Evolutionary conservation across 495 filamentous ascomycete species (phyloP), one percentile per base, ranked within the genome.

Genomic region (Daldinia concentrica): DNA sequence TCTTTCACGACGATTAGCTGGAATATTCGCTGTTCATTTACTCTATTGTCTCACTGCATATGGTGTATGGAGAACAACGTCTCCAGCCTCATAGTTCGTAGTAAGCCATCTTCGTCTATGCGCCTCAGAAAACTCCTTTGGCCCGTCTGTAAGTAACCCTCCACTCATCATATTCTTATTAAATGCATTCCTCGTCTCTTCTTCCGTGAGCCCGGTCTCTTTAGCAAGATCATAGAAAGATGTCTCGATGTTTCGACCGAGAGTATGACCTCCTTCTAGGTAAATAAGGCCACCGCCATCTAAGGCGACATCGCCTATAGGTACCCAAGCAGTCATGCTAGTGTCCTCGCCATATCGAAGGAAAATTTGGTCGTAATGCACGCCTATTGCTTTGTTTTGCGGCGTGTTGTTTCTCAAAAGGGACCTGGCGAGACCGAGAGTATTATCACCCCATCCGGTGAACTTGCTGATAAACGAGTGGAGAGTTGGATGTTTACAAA

Each of bases 361-460:
- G 76, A 90, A 91, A 29, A 89, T 87, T 74, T 89, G 88, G 69
- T 91, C 89, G 70, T 90, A 90, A 70, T 90, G 89, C 0, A 90
- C 85, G 0, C 86, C 87, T 60, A 88, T 90, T 0, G 87, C 85
- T 69, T 87, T 82, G 8, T 83, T 84, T 1, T 84, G 81, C 5
- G 89, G 89, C 14, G 87, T 82, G 64, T 89, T 90, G 69, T 90
- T 87, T 52, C 89, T 76, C 63, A 90, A 69, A 24, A 90, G 69
- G 0, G 84, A 72, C 19, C 77, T 45, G n/a, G 69, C 50, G 17
- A 85, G 68, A 15, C 74, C 79, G 9, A 89, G 75, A 2, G 86
- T 87, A 64, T 85, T 76, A 1, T 84, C 70, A 0, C 80, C 83
- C 88, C 88, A 90, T 27, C 84, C 82, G 0, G 82, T 86, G 48